Evolutionary conservation across 2,329 filamentous ascomycete genomes (phyloP), one percentile per base, ranked within the genome.

Genomic region (Pseudofabraea citricarpa): DNA sequence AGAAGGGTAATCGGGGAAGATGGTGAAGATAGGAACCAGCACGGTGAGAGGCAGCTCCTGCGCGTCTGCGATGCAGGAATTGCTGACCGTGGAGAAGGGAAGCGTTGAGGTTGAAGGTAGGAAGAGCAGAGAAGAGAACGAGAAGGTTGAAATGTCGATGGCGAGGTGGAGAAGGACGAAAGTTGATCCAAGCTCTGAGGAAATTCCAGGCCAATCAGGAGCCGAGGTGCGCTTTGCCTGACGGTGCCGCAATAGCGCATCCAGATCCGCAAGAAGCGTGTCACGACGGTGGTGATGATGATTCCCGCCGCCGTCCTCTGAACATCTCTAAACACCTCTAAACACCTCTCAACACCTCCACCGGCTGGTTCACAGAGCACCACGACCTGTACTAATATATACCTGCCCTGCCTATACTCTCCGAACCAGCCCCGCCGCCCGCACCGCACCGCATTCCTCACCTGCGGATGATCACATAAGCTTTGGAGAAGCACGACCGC

Each of bases 391-490:
- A n/a, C n/a, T n/a, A n/a, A n/a, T n/a, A n/a, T n/a, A n/a, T n/a
- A n/a, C n/a, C n/a, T n/a, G n/a, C n/a, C n/a, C n/a, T n/a, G n/a
- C n/a, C n/a, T n/a, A n/a, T n/a, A n/a, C n/a, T n/a, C n/a, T n/a
- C n/a, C 27, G 15, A 29, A 19, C 38, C 19, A 16, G 21, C 18
- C 16, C 19, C 19, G 31, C 40, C 38, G 41, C 47, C 37, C 40
- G 32, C 31, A 16, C 38, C 35, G 31, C 18, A 21, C 20, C 18
- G 18, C 38, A 13, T 16, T 42, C 37, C n/a, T 35, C 31, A 5
- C 26, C 20, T 21, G 19, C 46, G 46, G 46, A 58, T 56, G 54
- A 53, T 39, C 44, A 49, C 51, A 48, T 50, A 51, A 48, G 31
- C 50, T 41, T 36, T 20, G n/a, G 6, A 31, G 47, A 42, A 39